Evolutionary conservation across 2,329 filamentous ascomycete species (phyloP), one percentile per base, ranked within the genome.

Genomic region (Aspergillus felis): DNA sequence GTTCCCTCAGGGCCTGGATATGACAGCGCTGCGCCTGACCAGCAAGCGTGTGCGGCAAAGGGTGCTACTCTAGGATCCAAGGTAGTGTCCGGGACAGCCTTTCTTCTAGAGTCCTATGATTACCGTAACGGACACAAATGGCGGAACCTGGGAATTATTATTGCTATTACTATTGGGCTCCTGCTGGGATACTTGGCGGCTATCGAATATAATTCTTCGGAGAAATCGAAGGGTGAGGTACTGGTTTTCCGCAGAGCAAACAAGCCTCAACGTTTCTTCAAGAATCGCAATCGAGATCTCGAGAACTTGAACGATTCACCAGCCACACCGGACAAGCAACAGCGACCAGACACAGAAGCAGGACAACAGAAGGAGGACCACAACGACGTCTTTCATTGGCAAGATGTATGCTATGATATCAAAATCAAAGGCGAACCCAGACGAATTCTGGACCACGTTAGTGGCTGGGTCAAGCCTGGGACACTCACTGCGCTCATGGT

Each of bases 381-480:
- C 32, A 51, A 17, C 35, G 47, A 38, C 20, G 42, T 91, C 56
- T 92, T 93, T 78, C 87, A 90, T 67, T 95, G 90, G 91, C 82
- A 86, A 61, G 81, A 92, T 64, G 86, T 94, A 0, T 90, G 86
- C 74, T 95, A 89, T 64, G 86, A 89, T 57, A 87, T 90, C 71
- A 83, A 83, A 63, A 90, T 94, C 74, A 93, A 93, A 77, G 79
- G 81, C 10, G 84, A 91, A 64, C 76, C 80, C 1, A 83, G 90
- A 12, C 84, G 87, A 35, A 87, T 96, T 63, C 78, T 96, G 60
- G 86, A 95, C 66, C 80, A 92, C 60, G 89, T 95, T 12, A 88
- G 93, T 65, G 92, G 91, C 24, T 96, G 90, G 89, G 90, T 96
- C 56, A 92, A 93, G 75, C 91, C 92, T 3, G 91, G 92, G 56